A percentile compares a stretch with the other conserved stretches of the same genome.
Evolutionary conservation across 371 early-diverging fungal genomes (phyloP).

Genomic region (Actinomortierella ambigua): DNA sequence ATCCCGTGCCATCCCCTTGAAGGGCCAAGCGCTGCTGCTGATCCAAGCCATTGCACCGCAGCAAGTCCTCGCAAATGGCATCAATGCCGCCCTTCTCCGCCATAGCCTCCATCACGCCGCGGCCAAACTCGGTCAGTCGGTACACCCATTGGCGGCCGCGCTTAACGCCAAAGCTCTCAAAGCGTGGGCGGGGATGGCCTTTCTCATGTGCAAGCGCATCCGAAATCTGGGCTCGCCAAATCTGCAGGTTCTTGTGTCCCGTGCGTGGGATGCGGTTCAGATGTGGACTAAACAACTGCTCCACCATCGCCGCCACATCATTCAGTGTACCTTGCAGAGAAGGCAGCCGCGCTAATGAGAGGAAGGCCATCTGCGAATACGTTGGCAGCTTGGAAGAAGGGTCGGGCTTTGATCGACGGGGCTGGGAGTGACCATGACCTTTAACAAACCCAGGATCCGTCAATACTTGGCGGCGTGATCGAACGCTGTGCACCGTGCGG

Average conservation of each 20-base stretch:
- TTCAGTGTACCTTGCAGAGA: conserved; percentile 36
- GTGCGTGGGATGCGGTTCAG: conserved; percentile 44
- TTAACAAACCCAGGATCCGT: conserved; percentile 45
- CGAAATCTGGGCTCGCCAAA: conserved; percentile 46
- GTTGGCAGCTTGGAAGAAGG: conserved; percentile 41
- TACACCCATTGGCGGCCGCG: conserved; percentile 45
- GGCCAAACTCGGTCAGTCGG: conserved; percentile 33
- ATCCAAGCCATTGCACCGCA: conserved; percentile 30
- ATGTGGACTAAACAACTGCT: conserved; percentile 35
- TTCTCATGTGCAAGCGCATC: conserved; percentile 44
- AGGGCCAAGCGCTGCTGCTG: background rate
- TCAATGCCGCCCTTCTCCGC: conserved; percentile 40
- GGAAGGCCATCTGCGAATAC: conserved; percentile 44
- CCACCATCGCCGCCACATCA: conserved; percentile 44
- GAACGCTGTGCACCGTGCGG: conserved; percentile 43
- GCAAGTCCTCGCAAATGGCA: conserved; percentile 32
- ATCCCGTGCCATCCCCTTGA: conserved; percentile 10
- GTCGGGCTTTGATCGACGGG: conserved; percentile 42
- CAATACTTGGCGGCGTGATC: conserved; percentile 38
- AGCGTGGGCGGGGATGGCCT: conserved; percentile 38
- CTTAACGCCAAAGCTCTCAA: conserved; percentile 46
- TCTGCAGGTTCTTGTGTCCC: conserved; percentile 44
- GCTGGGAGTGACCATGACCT: conserved; percentile 43
- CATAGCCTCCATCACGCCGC: conserved; percentile 41
- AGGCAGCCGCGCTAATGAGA: conserved; percentile 35